Percentiles rank a stretch among this genome's conserved stretches.
Conservation (phyloP, 768 basidiomycete species). For the Amanita phalloides region DNA sequence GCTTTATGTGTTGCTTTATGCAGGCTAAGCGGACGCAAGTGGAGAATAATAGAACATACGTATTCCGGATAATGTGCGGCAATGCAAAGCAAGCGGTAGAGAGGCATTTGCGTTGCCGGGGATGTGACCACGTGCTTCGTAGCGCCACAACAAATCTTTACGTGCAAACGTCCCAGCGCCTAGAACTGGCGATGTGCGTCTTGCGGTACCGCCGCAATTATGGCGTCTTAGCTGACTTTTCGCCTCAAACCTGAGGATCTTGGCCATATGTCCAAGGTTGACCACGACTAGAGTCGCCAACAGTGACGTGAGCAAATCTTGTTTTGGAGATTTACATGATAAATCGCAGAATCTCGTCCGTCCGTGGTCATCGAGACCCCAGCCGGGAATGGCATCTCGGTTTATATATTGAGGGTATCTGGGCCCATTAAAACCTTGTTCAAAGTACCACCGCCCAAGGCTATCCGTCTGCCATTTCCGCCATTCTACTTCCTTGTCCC, state of each 20-base stretch:
- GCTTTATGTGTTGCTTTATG: conserved; percentile 57
- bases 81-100: conserved; percentile 84
- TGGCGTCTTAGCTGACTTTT: not conserved
- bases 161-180: not conserved
- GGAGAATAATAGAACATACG: conserved; percentile 29
- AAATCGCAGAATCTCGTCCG: not conserved
- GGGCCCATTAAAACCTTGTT: conserved; percentile 5
- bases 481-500: conserved; percentile 40
- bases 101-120: conserved; percentile 46
- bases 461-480: conserved; percentile 66
- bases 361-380: not conserved
- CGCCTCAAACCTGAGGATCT: not conserved
- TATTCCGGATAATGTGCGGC: conserved; percentile 67
- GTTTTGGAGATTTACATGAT: not conserved
- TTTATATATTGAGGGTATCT: conserved; percentile 2
- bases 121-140: not conserved
- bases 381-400: not conserved
- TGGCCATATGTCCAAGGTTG: not conserved
- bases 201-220: conserved; percentile 11
- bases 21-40: not conserved
- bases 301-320: not conserved
- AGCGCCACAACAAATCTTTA: not conserved
- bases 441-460: conserved; percentile 6
- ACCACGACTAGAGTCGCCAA: not conserved
- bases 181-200: conserved; percentile 7